Evolutionary conservation across 1,284 basidiomycete species (phyloP), one percentile per base, ranked within the genome.

Genomic region (Agaricales sp.): DNA sequence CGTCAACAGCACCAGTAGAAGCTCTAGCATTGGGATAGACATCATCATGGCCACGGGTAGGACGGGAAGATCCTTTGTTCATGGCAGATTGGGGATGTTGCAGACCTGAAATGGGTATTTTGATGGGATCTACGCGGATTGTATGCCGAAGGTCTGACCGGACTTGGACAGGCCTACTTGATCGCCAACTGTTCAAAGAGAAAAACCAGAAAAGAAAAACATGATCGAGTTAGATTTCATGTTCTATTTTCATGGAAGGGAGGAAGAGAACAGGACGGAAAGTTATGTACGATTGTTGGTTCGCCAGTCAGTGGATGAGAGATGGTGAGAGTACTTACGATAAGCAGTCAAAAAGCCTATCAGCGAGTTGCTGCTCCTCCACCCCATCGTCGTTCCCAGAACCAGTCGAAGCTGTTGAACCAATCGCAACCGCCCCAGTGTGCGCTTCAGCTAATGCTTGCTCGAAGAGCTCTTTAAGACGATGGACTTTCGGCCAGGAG

Each of bases 111-210:
- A 18, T 41, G 4, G 39, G 39, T 8, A 43, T 21, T 14, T 16
- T 14, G 39, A 51, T 6, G 46, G 83, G 81, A 25, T 67, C 62
- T 50, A 82, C 78, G 24, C 77, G 71, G 3, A 87, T 71, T n/a
- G 81, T 81, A 52, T 77, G 73, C 54, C 69, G 73, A 56, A 82
- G 67, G 45, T 80, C 72, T 50, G 65, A 64, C 46, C 74, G 77
- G 50, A 71, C 65, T 18, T 61, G 64, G 51, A 78, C 67, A 48
- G 69, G 62, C 53, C 67, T 63, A 52, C 67, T 59, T 51, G 71
- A 67, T 57, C 64, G 66, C 73, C 76, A 78, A 44, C 78, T 80
- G 55, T n/a, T n/a, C n/a, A n/a, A 51, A 57, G 52, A 55, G 56
- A 58, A 50, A 61, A 60, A 59, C 49, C 18, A 13, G 12, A 14